Base-by-base conservation (phyloP, 805 yeast species). In the Metschnikowia kunwiensis region DNA sequence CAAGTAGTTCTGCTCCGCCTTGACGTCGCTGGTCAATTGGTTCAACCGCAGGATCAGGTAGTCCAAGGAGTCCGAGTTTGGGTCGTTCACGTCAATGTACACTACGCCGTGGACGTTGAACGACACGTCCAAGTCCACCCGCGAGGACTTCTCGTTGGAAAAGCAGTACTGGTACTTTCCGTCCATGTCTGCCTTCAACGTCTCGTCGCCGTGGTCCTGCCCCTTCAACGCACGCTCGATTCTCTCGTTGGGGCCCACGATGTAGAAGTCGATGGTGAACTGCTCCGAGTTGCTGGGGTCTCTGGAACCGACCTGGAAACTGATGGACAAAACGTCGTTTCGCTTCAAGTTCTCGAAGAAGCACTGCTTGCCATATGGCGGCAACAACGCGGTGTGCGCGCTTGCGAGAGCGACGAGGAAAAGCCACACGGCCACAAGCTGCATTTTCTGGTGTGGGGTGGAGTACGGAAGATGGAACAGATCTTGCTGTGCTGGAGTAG, bases 101-200 rank as follows among this genome's bases (percentile, higher is more conserved):
- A 89, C 78, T 22, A 86, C 87, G 19, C 97, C 97, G 58, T 88
- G 96, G 40, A 91, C 86, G 61, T 91, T 93, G 74, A 91, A 91
- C 0, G 96, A 82, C 24, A 91, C 95, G 57, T 91, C 98, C 62
- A 87, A 83, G 34, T 93, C 86, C 27, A 74, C 77, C 30, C 80
- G 58, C 14, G 77, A 69, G 5, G 86, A 71, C 51, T 77, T 79
- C 61, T 88, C 96, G 61, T 93, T 91, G 49, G 91, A 78, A 71
- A 91, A 91, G 65, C 98, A 91, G 71, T 85, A 93, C 46, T 78
- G 74, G 67, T 78, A 84, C 57, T 81, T 83, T 36, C 97, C 97
- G 38, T 63, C 60, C 43, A 71, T 63, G 35, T 74, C 68, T 32
- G 94, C 91, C 41, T 70, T 75, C 42, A 86, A 61, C 11, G 79